phyloP scores from a whole-genome alignment of 495 filamentous ascomycete genomes.

The Venustampulla echinocandica region DNA sequence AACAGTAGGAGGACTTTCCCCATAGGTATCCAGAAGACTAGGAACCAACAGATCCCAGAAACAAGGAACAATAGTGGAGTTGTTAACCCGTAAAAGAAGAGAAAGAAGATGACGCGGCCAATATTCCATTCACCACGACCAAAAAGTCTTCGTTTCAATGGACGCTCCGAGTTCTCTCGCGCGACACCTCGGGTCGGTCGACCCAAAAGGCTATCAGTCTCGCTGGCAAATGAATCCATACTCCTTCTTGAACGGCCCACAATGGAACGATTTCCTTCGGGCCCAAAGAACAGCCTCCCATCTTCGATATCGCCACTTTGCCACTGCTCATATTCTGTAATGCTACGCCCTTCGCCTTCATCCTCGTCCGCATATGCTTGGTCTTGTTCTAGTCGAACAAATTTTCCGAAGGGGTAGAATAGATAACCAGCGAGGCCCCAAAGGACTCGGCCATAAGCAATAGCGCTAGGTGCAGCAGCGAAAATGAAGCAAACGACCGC shows the following conservation, averaged over 20 bases:
- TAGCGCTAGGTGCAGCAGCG: slow-evolving; percentile 65
- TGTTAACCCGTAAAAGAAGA: slow-evolving; percentile 91
- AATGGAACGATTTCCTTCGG: slow-evolving; percentile 65
- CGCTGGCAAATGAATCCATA: slow-evolving; percentile 71
- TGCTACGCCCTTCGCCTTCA: slow-evolving; percentile 96
- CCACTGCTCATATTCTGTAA: slow-evolving; percentile 99
- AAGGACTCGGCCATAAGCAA: slow-evolving; percentile 80
- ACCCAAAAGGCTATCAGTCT: slow-evolving; percentile 84
- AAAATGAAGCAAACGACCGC: slow-evolving; percentile 73
- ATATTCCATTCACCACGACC: slow-evolving; percentile 93
- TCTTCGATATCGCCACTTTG: slow-evolving; percentile 95
- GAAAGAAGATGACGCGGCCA: slow-evolving; percentile 89
- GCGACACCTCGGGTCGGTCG: slow-evolving; percentile 38
- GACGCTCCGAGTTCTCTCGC: slow-evolving; percentile 29
- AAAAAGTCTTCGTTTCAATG: slow-evolving; percentile 83
- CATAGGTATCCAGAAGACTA: slow-evolving; percentile 99
- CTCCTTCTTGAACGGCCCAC: slow-evolving; percentile 84
- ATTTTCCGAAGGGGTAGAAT: slow-evolving; percentile 94
- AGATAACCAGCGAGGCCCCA: slow-evolving; percentile 79
- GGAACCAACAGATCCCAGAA: slow-evolving; percentile 83
- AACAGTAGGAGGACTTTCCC: slow-evolving; percentile 87
- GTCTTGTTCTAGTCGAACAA: slow-evolving; percentile 85
- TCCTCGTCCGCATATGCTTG: slow-evolving; percentile 94
- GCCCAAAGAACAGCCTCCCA: slow-evolving; percentile 91
- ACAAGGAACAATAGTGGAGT: slow-evolving; percentile 82